phyloP scores from a whole-genome alignment of 768 basidiomycete species.

The Leccinum broughii region DNA sequence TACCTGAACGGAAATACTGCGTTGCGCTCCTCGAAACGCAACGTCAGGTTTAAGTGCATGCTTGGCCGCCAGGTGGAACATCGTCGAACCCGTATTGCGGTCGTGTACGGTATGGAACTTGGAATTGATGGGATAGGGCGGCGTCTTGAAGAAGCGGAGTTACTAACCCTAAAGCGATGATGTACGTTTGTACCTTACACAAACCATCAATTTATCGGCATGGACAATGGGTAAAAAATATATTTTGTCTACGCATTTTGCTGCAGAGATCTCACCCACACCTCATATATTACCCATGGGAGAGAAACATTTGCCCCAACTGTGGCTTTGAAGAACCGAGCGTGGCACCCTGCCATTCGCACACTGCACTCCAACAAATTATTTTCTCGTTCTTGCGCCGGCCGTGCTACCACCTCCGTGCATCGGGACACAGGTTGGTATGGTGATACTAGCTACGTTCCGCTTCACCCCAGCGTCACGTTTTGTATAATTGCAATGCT shows the following conservation, averaged over 20 bases:
- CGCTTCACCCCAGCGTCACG: background rate
- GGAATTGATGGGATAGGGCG: conserved; percentile 2
- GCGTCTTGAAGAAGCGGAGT: conserved; percentile 24
- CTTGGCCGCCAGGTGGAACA: conserved; percentile 27
- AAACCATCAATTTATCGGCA: background rate
- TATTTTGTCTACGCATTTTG: conserved; percentile 6
- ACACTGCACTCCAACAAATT: conserved; percentile 30
- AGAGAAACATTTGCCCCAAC: conserved; percentile 28
- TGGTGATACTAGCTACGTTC: conserved; percentile 18
- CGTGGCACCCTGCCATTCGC: conserved; percentile 16
- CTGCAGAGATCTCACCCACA: conserved; percentile 38
- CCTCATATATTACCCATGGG: conserved; percentile 41
- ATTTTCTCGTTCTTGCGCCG: background rate
- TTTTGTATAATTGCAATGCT: conserved; percentile 8
- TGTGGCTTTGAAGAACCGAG: conserved; percentile 33
- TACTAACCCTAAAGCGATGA: conserved; percentile 2
- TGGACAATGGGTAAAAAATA: conserved; percentile 1
- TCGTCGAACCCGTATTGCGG: conserved; percentile 8
- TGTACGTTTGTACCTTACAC: background rate
- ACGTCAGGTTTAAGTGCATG: conserved; percentile 11
- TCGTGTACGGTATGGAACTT: conserved; percentile 7
- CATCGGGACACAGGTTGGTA: conserved; percentile 10
- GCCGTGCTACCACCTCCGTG: conserved; percentile 1
- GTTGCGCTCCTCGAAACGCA: conserved; percentile 33
- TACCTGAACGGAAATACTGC: conserved; percentile 69